These are phyloP conservation scores for Pleomassaria siparia DNA, from an alignment of 2,329 filamentous ascomycete genomes.

Conservation along the genomic window DNA sequence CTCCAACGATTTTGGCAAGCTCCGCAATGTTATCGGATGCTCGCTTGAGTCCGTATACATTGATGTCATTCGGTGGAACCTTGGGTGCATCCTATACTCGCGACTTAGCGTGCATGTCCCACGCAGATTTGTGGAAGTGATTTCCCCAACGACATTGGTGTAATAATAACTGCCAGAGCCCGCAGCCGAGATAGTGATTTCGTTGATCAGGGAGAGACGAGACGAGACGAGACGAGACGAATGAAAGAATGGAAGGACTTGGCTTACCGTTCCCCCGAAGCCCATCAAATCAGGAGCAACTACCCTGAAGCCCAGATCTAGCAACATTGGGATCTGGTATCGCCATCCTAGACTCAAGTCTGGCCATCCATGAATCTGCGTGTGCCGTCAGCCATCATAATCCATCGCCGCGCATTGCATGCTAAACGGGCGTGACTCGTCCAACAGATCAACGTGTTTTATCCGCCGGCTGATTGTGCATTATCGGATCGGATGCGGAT, in stretches of 20 bases:
- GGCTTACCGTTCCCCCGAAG: constrained; percentile 72
- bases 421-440: neutral
- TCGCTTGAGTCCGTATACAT: constrained; percentile 70
- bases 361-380: constrained; percentile 74
- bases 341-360: constrained; percentile 86
- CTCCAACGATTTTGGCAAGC: constrained; percentile 62
- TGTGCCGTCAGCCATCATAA: constrained; percentile 6
- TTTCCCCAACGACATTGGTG: constrained; percentile 10
- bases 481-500: neutral
- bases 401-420: neutral
- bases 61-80: constrained; percentile 62
- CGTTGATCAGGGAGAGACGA: neutral
- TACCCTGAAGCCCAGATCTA: constrained; percentile 72
- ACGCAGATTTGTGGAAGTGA: constrained; percentile 7
- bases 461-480: constrained; percentile 19
- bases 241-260: constrained; percentile 4
- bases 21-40: constrained; percentile 74
- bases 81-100: constrained; percentile 43
- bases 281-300: constrained; percentile 85
- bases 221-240: too few species aligned
- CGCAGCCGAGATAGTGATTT: neutral
- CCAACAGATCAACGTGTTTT: constrained; percentile 6
- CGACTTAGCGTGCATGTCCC: constrained; percentile 19
- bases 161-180: neutral
- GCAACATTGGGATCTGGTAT: constrained; percentile 78